Conservation (phyloP, 108 stramenopile species). For the Nitzschia palea region DNA sequence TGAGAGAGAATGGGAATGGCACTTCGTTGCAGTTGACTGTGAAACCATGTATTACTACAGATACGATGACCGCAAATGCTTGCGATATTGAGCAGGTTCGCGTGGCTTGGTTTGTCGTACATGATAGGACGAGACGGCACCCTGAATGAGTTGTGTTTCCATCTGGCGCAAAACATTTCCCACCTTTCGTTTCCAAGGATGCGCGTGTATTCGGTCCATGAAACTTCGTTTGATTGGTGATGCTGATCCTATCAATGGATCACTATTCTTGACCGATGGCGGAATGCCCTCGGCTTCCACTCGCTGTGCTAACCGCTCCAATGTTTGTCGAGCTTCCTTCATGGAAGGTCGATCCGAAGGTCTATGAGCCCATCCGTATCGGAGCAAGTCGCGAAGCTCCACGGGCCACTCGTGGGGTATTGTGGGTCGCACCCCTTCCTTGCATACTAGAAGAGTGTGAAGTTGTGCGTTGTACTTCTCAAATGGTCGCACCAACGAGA, state of each 20-base stretch:
- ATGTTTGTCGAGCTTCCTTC: conserved; percentile 20
- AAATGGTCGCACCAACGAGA: conserved; percentile 51
- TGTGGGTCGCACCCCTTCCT: conserved; percentile 37
- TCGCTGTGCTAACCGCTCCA: background rate
- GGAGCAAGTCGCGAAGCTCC: conserved; percentile 36
- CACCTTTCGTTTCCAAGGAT: background rate
- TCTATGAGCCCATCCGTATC: conserved; percentile 48
- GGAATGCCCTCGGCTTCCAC: background rate
- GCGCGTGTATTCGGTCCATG: background rate
- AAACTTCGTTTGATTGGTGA: background rate
- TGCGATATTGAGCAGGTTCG: background rate
- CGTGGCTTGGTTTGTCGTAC: background rate
- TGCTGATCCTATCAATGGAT: background rate
- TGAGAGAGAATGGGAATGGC: too few species aligned
- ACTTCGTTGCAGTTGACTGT: too few species aligned
- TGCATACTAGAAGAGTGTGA: conserved; percentile 38
- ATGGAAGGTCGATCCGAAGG: conserved; percentile 48
- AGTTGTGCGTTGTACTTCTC: conserved; percentile 34
- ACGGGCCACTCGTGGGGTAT: conserved; percentile 46
- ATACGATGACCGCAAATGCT: conserved; percentile 15
- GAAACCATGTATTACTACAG: background rate
- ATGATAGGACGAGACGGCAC: background rate
- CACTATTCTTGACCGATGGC: background rate
- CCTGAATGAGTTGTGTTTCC: conserved; percentile 8
- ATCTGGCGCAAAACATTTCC: conserved; percentile 3